Conservation (phyloP, 2,329 filamentous ascomycete species). For the Graphiopsis chlorocephala region DNA sequence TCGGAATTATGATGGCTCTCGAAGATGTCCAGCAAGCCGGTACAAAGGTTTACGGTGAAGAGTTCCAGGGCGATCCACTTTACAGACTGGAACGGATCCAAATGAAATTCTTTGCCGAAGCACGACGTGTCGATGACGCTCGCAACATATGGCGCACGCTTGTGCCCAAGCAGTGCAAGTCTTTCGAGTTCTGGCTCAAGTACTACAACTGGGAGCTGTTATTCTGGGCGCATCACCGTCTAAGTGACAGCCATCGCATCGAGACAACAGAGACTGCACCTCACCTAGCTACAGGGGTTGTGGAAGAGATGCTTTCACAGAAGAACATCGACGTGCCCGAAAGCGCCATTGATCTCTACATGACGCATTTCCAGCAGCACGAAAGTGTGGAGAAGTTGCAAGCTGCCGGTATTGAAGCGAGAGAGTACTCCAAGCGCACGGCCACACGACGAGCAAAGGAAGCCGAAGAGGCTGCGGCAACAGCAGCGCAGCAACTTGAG, state of each 20-base stretch:
- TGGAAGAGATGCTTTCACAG: slow-evolving; percentile 66
- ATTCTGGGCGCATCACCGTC: slow-evolving; percentile 58
- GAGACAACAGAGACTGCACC: slow-evolving; percentile 60
- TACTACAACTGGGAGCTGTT: slow-evolving; percentile 93
- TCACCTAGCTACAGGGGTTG: slow-evolving; percentile 68
- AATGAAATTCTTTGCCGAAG: slow-evolving; percentile 86
- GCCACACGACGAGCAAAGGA: slow-evolving; percentile 65
- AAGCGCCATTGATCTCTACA: slow-evolving; percentile 69
- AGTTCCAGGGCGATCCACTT: slow-evolving; percentile 80
- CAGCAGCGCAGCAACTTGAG: slow-evolving; percentile 42
- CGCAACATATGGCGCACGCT: slow-evolving; percentile 71
- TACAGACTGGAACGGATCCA: slow-evolving; percentile 89
- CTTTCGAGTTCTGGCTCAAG: slow-evolving; percentile 88
- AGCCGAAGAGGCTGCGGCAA: slow-evolving; percentile 61
- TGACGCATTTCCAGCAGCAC: slow-evolving; percentile 84
- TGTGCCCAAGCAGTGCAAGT: slow-evolving; percentile 66
- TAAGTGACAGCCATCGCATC: slow-evolving; percentile 50
- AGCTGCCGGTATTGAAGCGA: slow-evolving; percentile 68
- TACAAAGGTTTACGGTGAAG: slow-evolving; percentile 70
- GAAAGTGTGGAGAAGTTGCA: slow-evolving; percentile 75
- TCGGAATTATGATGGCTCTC: slow-evolving; percentile 79
- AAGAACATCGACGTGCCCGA: slow-evolving; percentile 73
- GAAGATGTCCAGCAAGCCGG: slow-evolving; percentile 79
- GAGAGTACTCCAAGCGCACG: slow-evolving; percentile 64
- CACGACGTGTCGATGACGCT: slow-evolving; percentile 72